phyloP scores from a whole-genome alignment of 2,329 filamentous ascomycete species.

The Falciphora oryzae region DNA sequence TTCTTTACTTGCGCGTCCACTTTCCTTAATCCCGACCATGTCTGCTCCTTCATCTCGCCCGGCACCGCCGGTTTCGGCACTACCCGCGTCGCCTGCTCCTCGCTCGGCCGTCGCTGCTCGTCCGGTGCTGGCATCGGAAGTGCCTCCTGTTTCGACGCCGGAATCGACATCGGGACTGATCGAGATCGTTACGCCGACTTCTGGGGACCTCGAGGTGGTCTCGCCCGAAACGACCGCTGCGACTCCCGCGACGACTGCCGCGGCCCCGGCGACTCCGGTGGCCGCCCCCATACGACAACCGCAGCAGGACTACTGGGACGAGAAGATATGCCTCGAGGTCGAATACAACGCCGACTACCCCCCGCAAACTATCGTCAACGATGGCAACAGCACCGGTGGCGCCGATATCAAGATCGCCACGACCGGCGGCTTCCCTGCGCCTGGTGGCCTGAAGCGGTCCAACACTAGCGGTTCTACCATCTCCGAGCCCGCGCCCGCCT shows the following conservation, averaged over 20 bases:
- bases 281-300: neutral
- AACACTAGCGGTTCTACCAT: neutral
- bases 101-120: neutral
- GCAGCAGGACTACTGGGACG: constrained; percentile 7
- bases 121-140: neutral
- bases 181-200: neutral
- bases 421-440: neutral
- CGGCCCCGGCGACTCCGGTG: neutral
- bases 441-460: neutral
- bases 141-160: neutral
- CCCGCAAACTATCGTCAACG: neutral
- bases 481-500: constrained; percentile 6
- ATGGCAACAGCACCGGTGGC: neutral
- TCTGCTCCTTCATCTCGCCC: neutral
- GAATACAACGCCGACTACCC: constrained; percentile 6
- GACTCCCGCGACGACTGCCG: neutral
- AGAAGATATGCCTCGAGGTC: constrained; percentile 6
- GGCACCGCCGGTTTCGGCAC: constrained; percentile 3
- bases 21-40: constrained; percentile 6
- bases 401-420: neutral
- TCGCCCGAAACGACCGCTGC: neutral
- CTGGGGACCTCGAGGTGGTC: neutral
- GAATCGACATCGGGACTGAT: neutral
- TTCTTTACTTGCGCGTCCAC: neutral
- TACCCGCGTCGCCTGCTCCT: constrained; percentile 1